These are phyloP conservation scores for Daldinia decipiens DNA, from an alignment of 495 filamentous ascomycete genomes.

Conservation along the genomic window DNA sequence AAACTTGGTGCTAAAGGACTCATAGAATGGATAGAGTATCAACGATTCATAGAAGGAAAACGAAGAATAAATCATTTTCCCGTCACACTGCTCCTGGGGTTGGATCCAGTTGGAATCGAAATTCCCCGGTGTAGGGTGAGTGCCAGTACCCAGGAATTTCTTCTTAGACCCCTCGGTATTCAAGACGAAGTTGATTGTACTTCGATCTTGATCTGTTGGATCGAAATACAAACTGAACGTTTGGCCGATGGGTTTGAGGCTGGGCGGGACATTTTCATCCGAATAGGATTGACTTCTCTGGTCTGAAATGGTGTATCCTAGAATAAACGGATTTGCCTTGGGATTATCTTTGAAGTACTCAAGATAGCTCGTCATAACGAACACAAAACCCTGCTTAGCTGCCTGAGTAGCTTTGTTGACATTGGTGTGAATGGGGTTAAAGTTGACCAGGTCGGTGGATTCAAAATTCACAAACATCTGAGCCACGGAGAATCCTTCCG, in stretches of 20 bases:
- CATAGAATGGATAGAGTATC: neutral
- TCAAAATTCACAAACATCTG: neutral
- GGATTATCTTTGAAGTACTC: neutral
- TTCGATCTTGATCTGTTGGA: neutral
- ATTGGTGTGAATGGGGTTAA: neutral
- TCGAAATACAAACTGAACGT: neutral
- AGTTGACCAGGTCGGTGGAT: neutral
- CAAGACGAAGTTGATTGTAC: neutral
- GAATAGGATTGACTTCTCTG: neutral
- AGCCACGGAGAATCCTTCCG: neutral
- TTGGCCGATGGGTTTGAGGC: neutral
- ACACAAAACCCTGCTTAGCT: neutral
- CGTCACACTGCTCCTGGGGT: neutral
- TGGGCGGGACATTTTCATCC: neutral
- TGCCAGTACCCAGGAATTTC: neutral
- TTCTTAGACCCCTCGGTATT: neutral
- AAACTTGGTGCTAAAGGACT: neutral
- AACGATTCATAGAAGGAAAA: neutral
- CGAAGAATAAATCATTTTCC: neutral
- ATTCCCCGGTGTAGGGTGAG: neutral
- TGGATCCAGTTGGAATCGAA: neutral
- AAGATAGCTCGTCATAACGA: neutral
- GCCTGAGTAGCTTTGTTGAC: neutral
- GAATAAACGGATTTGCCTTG: neutral
- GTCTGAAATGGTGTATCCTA: neutral